phyloP scores from a whole-genome alignment of 176 grass and related monocot species.

The Tuctoria greenei region DNA sequence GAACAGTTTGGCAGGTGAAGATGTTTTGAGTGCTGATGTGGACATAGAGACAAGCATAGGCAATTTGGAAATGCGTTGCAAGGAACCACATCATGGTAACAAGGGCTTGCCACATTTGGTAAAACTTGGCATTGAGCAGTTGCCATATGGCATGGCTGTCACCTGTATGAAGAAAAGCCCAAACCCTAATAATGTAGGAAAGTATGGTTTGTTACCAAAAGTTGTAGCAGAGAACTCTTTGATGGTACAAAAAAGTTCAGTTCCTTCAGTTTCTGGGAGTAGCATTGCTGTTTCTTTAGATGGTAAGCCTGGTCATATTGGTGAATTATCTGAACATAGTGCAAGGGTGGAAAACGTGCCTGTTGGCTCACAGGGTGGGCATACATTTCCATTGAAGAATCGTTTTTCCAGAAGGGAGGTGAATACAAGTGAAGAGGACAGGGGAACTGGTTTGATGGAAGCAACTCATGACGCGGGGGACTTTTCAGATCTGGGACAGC shows the following conservation, averaged over 20 bases:
- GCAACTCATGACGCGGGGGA: not conserved
- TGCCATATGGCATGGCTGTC: not conserved
- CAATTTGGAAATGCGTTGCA: slow-evolving; percentile 8
- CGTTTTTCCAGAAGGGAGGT: not conserved
- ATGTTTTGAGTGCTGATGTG: not conserved
- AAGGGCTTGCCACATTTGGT: not conserved
- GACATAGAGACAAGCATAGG: slow-evolving; percentile 13
- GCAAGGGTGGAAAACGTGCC: not conserved
- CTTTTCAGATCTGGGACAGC: not conserved
- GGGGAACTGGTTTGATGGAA: not conserved
- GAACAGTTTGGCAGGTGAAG: slow-evolving; percentile 1
- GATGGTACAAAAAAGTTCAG: slow-evolving; percentile 13
- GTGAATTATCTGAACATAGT: slow-evolving; percentile 11
- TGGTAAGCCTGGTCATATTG: not conserved
- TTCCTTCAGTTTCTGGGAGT: slow-evolving; percentile 15
- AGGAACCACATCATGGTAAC: slow-evolving; percentile 8
- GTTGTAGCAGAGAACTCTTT: slow-evolving; percentile 9
- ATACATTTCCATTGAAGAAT: not conserved
- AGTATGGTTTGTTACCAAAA: slow-evolving; percentile 19
- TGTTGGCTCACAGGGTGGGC: not conserved
- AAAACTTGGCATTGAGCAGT: not conserved
- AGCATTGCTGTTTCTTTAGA: slow-evolving; percentile 13
- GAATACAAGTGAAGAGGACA: slow-evolving; percentile 20
- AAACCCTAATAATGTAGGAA: not conserved
- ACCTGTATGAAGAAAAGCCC: not conserved